Evolutionary conservation across 2,329 filamentous ascomycete species (phyloP).

Genomic region (Exserohilum rostratum): DNA sequence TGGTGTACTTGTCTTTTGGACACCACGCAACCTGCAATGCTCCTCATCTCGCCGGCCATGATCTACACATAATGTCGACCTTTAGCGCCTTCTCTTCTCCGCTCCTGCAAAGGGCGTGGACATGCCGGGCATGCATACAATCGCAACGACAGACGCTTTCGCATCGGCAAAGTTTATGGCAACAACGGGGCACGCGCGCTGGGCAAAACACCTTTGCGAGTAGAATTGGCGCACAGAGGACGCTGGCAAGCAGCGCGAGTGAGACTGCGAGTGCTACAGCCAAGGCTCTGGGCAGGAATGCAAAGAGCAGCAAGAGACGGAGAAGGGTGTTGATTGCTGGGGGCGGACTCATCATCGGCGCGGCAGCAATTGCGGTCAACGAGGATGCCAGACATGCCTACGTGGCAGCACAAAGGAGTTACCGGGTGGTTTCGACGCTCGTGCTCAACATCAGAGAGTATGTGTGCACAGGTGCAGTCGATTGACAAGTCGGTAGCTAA

Average conservation of each 20-base stretch:
- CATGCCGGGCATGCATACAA: conserved; percentile 43
- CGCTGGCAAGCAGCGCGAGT: conserved; percentile 21
- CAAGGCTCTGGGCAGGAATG: conserved; percentile 7
- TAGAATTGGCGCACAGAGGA: conserved; percentile 5
- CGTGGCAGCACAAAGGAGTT: conserved; percentile 75
- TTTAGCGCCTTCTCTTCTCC: conserved; percentile 31
- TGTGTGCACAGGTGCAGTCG: conserved; percentile 44
- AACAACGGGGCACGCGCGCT: conserved; percentile 20
- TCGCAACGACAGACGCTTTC: conserved; percentile 27
- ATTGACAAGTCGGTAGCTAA: conserved; percentile 19
- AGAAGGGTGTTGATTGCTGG: conserved; percentile 36
- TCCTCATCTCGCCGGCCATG: conserved; percentile 9
- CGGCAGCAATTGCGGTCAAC: conserved; percentile 57
- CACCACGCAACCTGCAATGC: conserved; percentile 7
- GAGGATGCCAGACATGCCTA: conserved; percentile 78
- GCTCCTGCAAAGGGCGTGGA: conserved; percentile 42
- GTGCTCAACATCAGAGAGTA: conserved; percentile 89
- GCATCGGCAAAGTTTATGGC: conserved; percentile 25
- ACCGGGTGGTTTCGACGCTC: conserved; percentile 76
- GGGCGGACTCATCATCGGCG: conserved; percentile 43
- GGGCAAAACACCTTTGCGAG: conserved; percentile 4
- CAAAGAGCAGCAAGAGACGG: conserved; percentile 33
- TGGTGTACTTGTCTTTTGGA: background rate
- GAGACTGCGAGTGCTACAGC: conserved; percentile 6
- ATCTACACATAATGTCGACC: conserved; percentile 41